Evolutionary conservation across 805 yeast genomes (phyloP).

Genomic region (Wickerhamiella brachini): DNA sequence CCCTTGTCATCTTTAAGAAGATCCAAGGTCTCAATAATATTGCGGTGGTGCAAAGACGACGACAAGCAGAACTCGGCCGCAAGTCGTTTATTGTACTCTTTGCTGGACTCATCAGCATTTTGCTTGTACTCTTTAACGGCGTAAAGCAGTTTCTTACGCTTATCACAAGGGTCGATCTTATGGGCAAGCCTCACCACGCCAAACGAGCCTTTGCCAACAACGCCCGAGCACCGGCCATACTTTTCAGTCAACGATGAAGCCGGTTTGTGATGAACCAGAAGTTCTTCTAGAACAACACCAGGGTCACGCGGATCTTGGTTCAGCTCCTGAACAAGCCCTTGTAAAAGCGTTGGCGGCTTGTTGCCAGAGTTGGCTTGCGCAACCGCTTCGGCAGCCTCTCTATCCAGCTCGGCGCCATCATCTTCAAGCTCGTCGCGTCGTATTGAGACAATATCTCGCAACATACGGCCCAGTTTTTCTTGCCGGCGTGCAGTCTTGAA

Average conservation of each 20-base stretch:
- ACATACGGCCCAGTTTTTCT: slow-evolving; percentile 25
- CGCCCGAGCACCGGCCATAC: slow-evolving; percentile 85
- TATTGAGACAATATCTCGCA: slow-evolving; percentile 14
- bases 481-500: slow-evolving; percentile 43
- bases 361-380: slow-evolving; percentile 4
- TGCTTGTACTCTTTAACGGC: slow-evolving; percentile 67
- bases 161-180: slow-evolving; percentile 28
- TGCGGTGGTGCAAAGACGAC: slow-evolving; percentile 55
- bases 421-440: slow-evolving; percentile 9
- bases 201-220: slow-evolving; percentile 83
- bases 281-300: slow-evolving; percentile 11
- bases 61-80: slow-evolving; percentile 85
- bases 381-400: slow-evolving; percentile 15
- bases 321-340: slow-evolving; percentile 11
- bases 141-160: slow-evolving; percentile 32
- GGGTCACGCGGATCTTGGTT: slow-evolving; percentile 9
- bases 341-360: slow-evolving; percentile 16
- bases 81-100: slow-evolving; percentile 50
- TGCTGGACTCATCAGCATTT: slow-evolving; percentile 41
- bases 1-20: slow-evolving; percentile 57
- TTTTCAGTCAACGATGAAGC: slow-evolving; percentile 60
- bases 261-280: slow-evolving; percentile 5
- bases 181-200: slow-evolving; percentile 86
- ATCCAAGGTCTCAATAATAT: slow-evolving; percentile 64
- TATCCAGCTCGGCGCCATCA: slow-evolving; percentile 8